Evolutionary conservation across 768 basidiomycete species (phyloP).

Genomic region (Coprinopsis strossmayeri): DNA sequence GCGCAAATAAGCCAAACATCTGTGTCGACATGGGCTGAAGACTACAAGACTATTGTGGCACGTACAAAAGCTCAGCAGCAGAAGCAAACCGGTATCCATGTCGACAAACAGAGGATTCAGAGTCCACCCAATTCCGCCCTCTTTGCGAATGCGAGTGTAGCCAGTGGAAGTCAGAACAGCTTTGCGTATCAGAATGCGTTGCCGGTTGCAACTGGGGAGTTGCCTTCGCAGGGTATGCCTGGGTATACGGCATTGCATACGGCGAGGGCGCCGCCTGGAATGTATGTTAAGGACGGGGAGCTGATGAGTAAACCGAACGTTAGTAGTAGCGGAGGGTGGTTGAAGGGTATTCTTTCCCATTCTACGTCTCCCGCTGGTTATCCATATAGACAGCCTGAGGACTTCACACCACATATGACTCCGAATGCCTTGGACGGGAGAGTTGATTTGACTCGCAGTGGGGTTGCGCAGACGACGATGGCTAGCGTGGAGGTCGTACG

Average conservation of each 20-base stretch:
- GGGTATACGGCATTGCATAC: conserved; percentile 11
- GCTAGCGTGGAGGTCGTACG: conserved; percentile 74
- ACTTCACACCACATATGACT: conserved; percentile 3
- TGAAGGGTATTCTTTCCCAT: neutral
- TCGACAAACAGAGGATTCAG: too few relatives aligned
- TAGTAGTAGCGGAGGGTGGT: too few relatives aligned
- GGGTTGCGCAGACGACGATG: conserved; percentile 85
- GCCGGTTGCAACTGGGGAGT: conserved; percentile 12
- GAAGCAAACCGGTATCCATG: too few relatives aligned
- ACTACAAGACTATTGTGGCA: conserved; percentile 9
- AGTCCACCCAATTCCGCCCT: too few relatives aligned
- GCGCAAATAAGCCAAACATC: conserved; percentile 2
- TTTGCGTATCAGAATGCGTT: conserved; percentile 8
- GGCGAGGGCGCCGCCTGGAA: conserved; percentile 11
- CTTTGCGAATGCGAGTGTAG: too few relatives aligned
- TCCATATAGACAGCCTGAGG: too few relatives aligned
- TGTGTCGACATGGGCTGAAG: conserved; percentile 7
- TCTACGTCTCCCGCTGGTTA: too few relatives aligned
- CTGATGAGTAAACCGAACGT: conserved; percentile 10
- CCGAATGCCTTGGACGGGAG: conserved; percentile 18
- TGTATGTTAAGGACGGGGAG: conserved; percentile 3
- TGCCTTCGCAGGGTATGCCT: conserved; percentile 14
- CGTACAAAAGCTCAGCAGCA: neutral
- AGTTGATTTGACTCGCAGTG: conserved; percentile 68
- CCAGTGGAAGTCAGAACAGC: conserved; percentile 1